Evolutionary conservation across 352 stramenopile genomes (phyloP).

Genomic region (Globisporangium barbulae): DNA sequence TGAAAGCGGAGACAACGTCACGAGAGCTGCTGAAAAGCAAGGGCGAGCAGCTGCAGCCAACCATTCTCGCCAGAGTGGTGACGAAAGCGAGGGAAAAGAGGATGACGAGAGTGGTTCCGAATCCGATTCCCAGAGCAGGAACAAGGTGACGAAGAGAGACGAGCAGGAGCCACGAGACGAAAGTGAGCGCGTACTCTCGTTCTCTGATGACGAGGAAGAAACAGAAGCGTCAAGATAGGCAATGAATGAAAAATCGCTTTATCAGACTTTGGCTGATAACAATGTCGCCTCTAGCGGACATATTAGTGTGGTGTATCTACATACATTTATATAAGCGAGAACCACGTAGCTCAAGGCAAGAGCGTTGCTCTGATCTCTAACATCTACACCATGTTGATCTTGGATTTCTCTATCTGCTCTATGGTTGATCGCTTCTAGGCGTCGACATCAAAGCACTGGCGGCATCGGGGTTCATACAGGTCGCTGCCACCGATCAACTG

Average conservation of each 20-base stretch:
- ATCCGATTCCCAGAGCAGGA: neutral
- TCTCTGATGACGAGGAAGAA: slow-evolving; percentile 12
- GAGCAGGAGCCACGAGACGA: neutral
- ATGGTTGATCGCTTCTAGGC: neutral
- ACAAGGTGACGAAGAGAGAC: neutral
- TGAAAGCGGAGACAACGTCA: neutral
- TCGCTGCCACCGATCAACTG: slow-evolving; percentile 78
- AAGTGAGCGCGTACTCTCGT: slow-evolving; percentile 2
- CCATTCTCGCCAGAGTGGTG: neutral
- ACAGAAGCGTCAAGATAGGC: neutral
- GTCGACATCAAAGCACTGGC: slow-evolving; percentile 57
- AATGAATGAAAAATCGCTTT: neutral
- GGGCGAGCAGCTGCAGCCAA: neutral
- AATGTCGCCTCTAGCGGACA: neutral
- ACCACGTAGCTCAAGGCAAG: neutral
- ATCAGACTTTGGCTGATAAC: neutral
- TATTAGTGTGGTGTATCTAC: neutral
- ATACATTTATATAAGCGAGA: neutral
- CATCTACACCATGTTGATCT: neutral
- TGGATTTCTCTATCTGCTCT: neutral
- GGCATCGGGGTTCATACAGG: slow-evolving; percentile 77
- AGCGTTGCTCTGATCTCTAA: neutral
- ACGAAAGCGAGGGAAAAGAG: neutral
- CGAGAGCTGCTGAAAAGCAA: neutral
- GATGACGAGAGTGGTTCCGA: neutral